Conservation (phyloP, 1,139 yeast genomes). For the Saccharomyces hybrid region DNA sequence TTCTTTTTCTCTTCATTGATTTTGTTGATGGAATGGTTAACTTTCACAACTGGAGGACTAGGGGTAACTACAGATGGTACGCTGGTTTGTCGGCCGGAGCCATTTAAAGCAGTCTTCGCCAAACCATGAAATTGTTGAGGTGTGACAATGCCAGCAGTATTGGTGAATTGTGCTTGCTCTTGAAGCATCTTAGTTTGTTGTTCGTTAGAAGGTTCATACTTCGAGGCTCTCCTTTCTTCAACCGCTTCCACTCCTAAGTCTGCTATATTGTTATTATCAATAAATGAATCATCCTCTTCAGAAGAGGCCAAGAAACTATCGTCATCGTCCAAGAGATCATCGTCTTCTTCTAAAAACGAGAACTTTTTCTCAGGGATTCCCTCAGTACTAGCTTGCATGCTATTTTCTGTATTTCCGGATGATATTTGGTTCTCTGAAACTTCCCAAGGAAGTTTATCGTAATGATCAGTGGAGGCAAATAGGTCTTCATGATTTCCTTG, state of each 20-base stretch:
- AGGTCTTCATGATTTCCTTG: conserved; percentile 6
- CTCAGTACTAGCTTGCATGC: background rate
- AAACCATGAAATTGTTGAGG: conserved; percentile 5
- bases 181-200: background rate
- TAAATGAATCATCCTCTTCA: conserved; percentile 6
- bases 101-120: background rate
- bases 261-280: background rate
- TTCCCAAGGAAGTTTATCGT: conserved; percentile 6
- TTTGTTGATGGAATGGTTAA: conserved; percentile 29
- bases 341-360: conserved; percentile 27
- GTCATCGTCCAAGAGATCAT: conserved; percentile 27
- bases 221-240: conserved; percentile 7
- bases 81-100: background rate
- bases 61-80: background rate
- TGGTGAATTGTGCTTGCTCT: background rate
- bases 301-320: conserved; percentile 28
- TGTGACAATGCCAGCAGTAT: conserved; percentile 5
- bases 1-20: conserved; percentile 46
- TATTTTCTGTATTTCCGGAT: background rate
- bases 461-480: background rate
- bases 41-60: background rate
- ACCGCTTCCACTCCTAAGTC: background rate
- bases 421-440: background rate
- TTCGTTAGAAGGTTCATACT: background rate
- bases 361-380: conserved; percentile 14